Base-by-base conservation (phyloP, 768 basidiomycete genomes). In the Kwoniella sp. region DNA sequence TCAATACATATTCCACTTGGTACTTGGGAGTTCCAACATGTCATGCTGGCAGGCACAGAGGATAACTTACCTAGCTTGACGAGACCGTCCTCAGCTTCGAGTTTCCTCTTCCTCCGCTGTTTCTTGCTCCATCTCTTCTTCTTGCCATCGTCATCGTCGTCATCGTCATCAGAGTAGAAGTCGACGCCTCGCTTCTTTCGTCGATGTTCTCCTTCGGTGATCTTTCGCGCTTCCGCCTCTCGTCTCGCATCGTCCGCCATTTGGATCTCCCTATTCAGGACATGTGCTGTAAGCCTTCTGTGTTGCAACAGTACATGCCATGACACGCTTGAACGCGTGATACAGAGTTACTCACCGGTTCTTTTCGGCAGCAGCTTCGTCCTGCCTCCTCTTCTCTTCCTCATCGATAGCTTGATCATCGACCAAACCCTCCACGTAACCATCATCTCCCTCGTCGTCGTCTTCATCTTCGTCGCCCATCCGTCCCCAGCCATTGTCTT, bases 381-480 rank as follows among this genome's bases (percentile, higher is more conserved):
- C 71, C 50, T 72, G 67, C 45, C 53, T 55, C 51, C 56, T 48
- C 58, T 68, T 61, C 63, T 72, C 67, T 26, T 75, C 73, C 26
- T 66, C 71, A 54, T 68, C 65, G 1, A 76, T 50, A 2, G 47
- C 66, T 38, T 68, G 56, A 65, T 79, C 78, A 58, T 78, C 70
- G 13, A 78, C 73, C 25, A 75, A 48, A 11, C 61, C 74, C 47
- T 72, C 65, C 15, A 75, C 48, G 53, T 58, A 73, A 4, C 53
- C 69, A 37, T 76, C 69, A n/a, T 75, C 75, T 26, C 77, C 77
- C 2, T 70, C 74, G 22, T 68, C 73, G 23, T 79, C 77, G 4
- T 69, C 73, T 25, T 69, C 71, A 8, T 60, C 69, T 12, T 15
- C 64, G 15, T 50, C 56, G 9, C 63, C 65, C 22, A 61, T 37